Conservation (phyloP, 805 yeast species). For the Saturnispora saitoi region DNA sequence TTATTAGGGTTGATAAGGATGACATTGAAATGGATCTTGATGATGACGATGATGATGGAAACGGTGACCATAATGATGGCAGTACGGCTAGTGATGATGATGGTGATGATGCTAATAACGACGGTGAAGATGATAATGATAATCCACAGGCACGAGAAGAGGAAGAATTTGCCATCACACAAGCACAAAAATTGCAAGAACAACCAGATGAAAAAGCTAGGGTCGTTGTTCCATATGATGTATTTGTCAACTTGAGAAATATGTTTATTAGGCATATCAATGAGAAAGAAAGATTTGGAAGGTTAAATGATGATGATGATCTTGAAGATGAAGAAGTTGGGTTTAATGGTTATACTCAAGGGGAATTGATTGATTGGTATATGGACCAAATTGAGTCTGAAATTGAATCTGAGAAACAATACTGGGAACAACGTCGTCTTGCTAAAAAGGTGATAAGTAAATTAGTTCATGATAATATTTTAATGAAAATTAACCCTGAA, state of each 20-base stretch:
- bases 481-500: conserved; percentile 50
- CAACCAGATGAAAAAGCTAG: conserved; percentile 25
- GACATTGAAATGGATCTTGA: conserved; percentile 83
- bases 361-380: conserved; percentile 73
- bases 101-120: conserved; percentile 13
- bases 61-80: conserved; percentile 29
- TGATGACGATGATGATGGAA: conserved; percentile 25
- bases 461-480: conserved; percentile 74
- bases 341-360: conserved; percentile 54
- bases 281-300: conserved; percentile 30
- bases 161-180: conserved; percentile 5
- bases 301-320: conserved; percentile 42
- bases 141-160: conserved; percentile 8
- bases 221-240: conserved; percentile 67
- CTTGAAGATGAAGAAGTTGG: conserved; percentile 25
- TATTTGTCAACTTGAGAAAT: conserved; percentile 78
- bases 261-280: conserved; percentile 51
- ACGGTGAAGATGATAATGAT: conserved; percentile 1
- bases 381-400: conserved; percentile 64
- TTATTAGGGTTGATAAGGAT: conserved; percentile 88
- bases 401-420: conserved; percentile 59
- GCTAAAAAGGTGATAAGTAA: conserved; percentile 76
- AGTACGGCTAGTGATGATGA: conserved; percentile 24
- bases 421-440: conserved; percentile 58
- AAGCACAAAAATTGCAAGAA: conserved; percentile 6